Percentiles rank a stretch among this genome's conserved stretches.
Conservation (phyloP, 2,329 filamentous ascomycete species). For the Acarospora socialis region DNA sequence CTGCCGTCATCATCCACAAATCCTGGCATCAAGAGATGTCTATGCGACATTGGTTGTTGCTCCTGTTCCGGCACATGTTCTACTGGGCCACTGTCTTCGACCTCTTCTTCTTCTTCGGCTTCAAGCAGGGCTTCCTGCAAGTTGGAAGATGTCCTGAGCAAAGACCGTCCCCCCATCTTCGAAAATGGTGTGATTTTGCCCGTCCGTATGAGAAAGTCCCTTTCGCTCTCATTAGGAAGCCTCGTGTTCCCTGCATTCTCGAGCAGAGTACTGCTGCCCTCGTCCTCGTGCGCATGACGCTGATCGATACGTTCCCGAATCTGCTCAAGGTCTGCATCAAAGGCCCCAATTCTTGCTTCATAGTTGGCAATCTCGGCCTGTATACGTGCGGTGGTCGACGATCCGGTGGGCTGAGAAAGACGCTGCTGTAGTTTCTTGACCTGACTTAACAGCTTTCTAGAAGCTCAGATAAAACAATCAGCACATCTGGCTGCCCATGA, state of each 20-base stretch:
- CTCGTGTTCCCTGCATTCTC: slow-evolving; percentile 28
- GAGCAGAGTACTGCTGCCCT: slow-evolving; percentile 27
- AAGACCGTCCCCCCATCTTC: slow-evolving; percentile 49
- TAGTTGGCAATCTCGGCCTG: slow-evolving; percentile 48
- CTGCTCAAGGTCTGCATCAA: slow-evolving; percentile 61
- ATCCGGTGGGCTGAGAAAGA: slow-evolving; percentile 40
- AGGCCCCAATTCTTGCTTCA: slow-evolving; percentile 47
- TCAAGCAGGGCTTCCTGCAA: slow-evolving; percentile 67
- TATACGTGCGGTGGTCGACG: slow-evolving; percentile 32
- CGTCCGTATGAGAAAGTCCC: slow-evolving; percentile 84
- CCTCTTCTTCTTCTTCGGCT: slow-evolving; percentile 50
- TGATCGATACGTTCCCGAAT: slow-evolving; percentile 71
- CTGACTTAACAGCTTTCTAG: slow-evolving; percentile 48
- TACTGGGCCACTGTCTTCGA: slow-evolving; percentile 17
- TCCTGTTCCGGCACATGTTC: too few species aligned
- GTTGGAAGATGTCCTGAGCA: slow-evolving; percentile 49
- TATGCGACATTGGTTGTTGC: slow-evolving; percentile 49
- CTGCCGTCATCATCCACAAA: slow-evolving; percentile 42
- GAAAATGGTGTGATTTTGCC: slow-evolving; percentile 97
- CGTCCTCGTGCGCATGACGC: slow-evolving; percentile 42
- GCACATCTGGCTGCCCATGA: too few species aligned
- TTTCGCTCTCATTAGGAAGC: slow-evolving; percentile 64
- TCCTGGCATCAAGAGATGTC: slow-evolving; percentile 57
- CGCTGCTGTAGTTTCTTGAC: slow-evolving; percentile 46
- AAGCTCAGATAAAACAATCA: too few species aligned